Conservation (phyloP, 768 basidiomycete species). For the Amanita subjunquillea region DNA sequence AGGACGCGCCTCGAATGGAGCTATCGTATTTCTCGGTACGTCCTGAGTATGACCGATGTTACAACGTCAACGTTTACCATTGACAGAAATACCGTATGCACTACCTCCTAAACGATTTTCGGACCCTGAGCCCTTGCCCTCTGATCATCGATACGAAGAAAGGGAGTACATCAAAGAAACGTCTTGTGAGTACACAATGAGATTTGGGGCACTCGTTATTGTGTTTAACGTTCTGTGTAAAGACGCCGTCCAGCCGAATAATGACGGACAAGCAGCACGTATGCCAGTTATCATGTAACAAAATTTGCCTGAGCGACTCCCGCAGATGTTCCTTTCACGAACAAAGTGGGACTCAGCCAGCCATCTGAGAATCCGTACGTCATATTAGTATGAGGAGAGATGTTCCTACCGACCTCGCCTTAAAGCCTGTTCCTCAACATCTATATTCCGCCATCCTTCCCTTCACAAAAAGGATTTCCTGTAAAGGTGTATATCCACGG, state of each 20-base stretch:
- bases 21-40: slow-evolving; percentile 56
- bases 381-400: background rate
- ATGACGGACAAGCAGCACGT: slow-evolving; percentile 57
- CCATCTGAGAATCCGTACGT: slow-evolving; percentile 65
- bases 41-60: background rate
- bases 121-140: slow-evolving; percentile 48
- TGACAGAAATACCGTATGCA: slow-evolving; percentile 63
- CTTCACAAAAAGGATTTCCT: slow-evolving; percentile 34
- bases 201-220: background rate
- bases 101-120: slow-evolving; percentile 54
- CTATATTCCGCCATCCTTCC: slow-evolving; percentile 44
- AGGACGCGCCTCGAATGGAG: slow-evolving; percentile 48
- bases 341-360: slow-evolving; percentile 56
- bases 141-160: slow-evolving; percentile 41
- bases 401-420: background rate
- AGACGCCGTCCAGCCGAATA: slow-evolving; percentile 55
- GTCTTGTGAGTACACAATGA: slow-evolving; percentile 23
- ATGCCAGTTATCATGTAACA: background rate
- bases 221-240: background rate
- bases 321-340: slow-evolving; percentile 31
- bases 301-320: background rate
- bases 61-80: background rate
- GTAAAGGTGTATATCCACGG: slow-evolving; percentile 75
- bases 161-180: slow-evolving; percentile 55
- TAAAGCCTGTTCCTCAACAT: slow-evolving; percentile 58